These are phyloP conservation scores for Talaromyces sp. DNA, from an alignment of 2,329 filamentous ascomycete genomes.

Conservation along the genomic window DNA sequence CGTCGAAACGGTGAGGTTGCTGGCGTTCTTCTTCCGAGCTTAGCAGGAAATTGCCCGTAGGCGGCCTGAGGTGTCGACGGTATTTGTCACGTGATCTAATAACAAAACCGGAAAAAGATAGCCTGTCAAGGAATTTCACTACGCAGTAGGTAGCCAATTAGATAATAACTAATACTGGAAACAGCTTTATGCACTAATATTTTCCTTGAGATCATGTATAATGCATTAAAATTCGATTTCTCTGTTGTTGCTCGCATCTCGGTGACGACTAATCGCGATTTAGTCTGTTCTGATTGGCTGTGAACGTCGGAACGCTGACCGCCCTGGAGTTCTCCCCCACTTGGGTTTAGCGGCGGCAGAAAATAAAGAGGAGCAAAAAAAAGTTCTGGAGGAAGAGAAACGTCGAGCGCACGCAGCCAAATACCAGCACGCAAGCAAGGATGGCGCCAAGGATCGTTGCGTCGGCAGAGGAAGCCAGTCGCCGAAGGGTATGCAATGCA, in stretches of 20 bases:
- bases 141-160: background rate
- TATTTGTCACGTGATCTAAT: slow-evolving; percentile 26
- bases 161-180: background rate
- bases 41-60: slow-evolving; percentile 24
- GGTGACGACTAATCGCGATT: slow-evolving; percentile 6
- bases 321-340: background rate
- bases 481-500: slow-evolving; percentile 32
- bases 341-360: slow-evolving; percentile 3
- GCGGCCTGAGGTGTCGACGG: slow-evolving; percentile 28
- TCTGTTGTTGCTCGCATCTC: background rate
- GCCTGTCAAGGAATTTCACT: background rate
- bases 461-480: slow-evolving; percentile 38
- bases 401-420: background rate
- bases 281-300: slow-evolving; percentile 1
- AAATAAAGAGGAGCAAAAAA: slow-evolving; percentile 9
- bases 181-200: background rate
- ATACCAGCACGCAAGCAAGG: slow-evolving; percentile 8
- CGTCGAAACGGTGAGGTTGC: slow-evolving; percentile 29
- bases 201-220: background rate
- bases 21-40: slow-evolving; percentile 22
- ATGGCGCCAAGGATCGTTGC: slow-evolving; percentile 39
- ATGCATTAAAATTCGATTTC: background rate
- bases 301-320: background rate
- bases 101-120: background rate
- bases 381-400: slow-evolving; percentile 2